Conservation (phyloP, 108 stramenopile species). For the Parmales sp. region DNA sequence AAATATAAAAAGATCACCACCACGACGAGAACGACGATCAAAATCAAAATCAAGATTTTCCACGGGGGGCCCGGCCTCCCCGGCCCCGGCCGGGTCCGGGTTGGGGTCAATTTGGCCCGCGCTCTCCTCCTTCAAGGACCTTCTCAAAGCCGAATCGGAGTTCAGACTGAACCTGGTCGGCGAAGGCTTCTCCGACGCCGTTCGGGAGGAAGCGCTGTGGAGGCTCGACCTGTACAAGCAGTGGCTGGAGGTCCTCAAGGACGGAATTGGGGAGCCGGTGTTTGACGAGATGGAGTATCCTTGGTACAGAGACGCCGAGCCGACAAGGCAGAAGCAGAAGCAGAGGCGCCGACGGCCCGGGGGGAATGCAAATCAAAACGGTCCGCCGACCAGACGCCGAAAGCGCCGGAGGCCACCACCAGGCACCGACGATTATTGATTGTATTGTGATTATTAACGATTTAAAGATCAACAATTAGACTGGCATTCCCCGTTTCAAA, state of each 20-base stretch:
- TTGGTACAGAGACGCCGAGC: not conserved
- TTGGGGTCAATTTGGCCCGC: not conserved
- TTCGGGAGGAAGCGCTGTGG: not conserved
- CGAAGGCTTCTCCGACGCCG: not conserved
- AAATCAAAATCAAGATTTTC: not conserved
- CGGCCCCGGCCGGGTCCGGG: not conserved
- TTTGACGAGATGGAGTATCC: constrained; percentile 4
- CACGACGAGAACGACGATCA: not conserved
- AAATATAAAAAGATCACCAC: not conserved
- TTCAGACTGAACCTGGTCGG: not conserved
- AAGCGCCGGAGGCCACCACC: too few relatives aligned
- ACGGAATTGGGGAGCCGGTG: constrained; percentile 5
- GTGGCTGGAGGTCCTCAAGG: not conserved
- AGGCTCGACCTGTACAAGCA: not conserved
- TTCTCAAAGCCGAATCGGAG: not conserved
- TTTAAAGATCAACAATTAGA: too few relatives aligned
- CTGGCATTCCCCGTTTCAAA: too few relatives aligned
- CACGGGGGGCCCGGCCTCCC: not conserved
- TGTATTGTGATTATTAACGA: too few relatives aligned
- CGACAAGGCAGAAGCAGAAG: not conserved
- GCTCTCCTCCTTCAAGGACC: not conserved
- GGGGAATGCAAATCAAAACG: too few relatives aligned
- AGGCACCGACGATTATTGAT: too few relatives aligned
- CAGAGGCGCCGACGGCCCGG: too few relatives aligned
- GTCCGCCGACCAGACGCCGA: too few relatives aligned